Evolutionary conservation across 441 rosid genomes (phyloP).

Genomic region (Populus hybrid): DNA sequence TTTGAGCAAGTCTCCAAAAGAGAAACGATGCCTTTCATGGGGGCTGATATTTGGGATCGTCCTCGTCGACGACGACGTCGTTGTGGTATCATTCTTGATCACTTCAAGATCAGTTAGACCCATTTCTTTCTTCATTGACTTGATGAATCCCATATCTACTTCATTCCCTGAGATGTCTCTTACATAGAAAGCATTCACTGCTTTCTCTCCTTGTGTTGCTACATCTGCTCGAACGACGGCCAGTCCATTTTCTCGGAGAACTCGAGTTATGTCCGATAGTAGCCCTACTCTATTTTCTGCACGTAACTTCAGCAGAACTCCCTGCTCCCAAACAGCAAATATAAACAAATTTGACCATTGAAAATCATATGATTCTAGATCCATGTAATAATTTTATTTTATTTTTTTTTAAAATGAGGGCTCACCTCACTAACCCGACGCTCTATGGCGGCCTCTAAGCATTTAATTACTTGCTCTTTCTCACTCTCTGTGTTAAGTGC

Average conservation of each 20-base stretch:
- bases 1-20: slow-evolving; percentile 47
- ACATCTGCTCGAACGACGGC: slow-evolving; percentile 47
- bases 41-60: background rate
- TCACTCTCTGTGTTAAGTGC: slow-evolving; percentile 34
- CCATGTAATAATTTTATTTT: too few relatives aligned
- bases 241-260: slow-evolving; percentile 47
- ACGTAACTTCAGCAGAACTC: slow-evolving; percentile 35
- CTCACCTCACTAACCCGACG: slow-evolving; percentile 51
- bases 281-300: slow-evolving; percentile 44
- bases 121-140: slow-evolving; percentile 66
- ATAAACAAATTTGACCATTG: too few relatives aligned
- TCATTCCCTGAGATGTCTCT: slow-evolving; percentile 53
- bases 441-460: slow-evolving; percentile 53
- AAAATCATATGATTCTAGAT: too few relatives aligned
- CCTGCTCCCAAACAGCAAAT: slow-evolving; percentile 18
- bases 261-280: slow-evolving; percentile 45
- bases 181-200: slow-evolving; percentile 53
- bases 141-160: slow-evolving; percentile 56
- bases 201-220: slow-evolving; percentile 46
- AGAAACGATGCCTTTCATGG: slow-evolving; percentile 26
- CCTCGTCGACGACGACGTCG: too few relatives aligned
- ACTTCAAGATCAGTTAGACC: slow-evolving; percentile 48
- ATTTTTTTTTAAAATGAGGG: background rate
- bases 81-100: slow-evolving; percentile 22
- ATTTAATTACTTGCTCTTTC: slow-evolving; percentile 41